phyloP scores from a whole-genome alignment of 2,329 filamentous ascomycete genomes.

The Sclerotinia borealis region DNA sequence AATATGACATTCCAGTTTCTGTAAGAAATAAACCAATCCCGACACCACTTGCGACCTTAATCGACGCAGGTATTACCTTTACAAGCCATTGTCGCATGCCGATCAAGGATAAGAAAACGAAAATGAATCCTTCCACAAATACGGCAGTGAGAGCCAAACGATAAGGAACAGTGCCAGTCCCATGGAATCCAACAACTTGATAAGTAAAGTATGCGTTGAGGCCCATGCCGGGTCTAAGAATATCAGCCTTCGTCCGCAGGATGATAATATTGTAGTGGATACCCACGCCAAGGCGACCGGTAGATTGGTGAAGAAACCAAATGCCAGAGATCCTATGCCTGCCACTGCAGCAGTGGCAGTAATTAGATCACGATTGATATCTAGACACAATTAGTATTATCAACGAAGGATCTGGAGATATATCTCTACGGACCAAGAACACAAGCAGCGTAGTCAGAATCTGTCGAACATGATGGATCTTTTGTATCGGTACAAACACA shows the following conservation, averaged over 20 bases:
- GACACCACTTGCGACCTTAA: constrained; percentile 60
- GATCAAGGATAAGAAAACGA: constrained; percentile 57
- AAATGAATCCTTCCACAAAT: constrained; percentile 59
- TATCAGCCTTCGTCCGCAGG: constrained; percentile 2
- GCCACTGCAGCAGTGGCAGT: constrained; percentile 78
- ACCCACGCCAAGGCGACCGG: constrained; percentile 68
- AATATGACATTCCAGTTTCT: constrained; percentile 65
- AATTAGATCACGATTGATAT: constrained; percentile 53
- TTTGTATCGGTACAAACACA: constrained; percentile 51
- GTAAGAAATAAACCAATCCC: constrained; percentile 61
- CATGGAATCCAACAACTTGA: constrained; percentile 58
- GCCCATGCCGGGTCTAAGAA: constrained; percentile 56
- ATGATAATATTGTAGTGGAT: not conserved
- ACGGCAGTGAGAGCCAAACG: constrained; percentile 56
- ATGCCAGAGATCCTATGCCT: constrained; percentile 67
- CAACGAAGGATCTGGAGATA: not conserved
- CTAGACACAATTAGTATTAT: not conserved
- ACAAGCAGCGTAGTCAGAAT: constrained; percentile 40
- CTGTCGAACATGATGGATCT: constrained; percentile 22
- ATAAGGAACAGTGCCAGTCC: constrained; percentile 51
- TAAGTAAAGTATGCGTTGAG: constrained; percentile 64
- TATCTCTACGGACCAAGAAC: constrained; percentile 30
- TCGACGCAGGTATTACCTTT: constrained; percentile 56
- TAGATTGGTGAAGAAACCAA: constrained; percentile 76
- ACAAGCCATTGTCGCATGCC: constrained; percentile 70